phyloP scores from a whole-genome alignment of 768 basidiomycete genomes.

The Mycena crocata region DNA sequence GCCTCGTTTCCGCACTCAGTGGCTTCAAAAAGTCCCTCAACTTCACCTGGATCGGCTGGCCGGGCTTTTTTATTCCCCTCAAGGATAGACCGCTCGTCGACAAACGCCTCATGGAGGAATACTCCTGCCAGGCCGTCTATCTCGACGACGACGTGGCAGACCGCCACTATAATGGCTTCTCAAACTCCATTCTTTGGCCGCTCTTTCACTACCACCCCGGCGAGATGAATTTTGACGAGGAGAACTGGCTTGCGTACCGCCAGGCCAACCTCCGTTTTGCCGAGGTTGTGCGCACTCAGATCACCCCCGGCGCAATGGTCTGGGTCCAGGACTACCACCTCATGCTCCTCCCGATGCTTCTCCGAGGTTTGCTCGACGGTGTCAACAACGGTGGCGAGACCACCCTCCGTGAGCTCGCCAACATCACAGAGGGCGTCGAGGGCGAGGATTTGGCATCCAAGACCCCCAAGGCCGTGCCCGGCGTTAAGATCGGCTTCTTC shows the following conservation, averaged over 20 bases:
- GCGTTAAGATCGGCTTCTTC: slow-evolving; percentile 98
- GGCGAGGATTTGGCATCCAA: slow-evolving; percentile 54
- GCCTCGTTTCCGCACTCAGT: slow-evolving; percentile 95
- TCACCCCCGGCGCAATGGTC: slow-evolving; percentile 91
- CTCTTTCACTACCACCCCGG: slow-evolving; percentile 99
- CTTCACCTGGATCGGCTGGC: slow-evolving; percentile 99
- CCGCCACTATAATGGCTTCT: slow-evolving; percentile 97
- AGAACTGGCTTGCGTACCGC: slow-evolving; percentile 97
- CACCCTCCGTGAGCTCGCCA: slow-evolving; percentile 69
- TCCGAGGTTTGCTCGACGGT: slow-evolving; percentile 91
- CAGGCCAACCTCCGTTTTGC: slow-evolving; percentile 97
- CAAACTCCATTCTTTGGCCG: slow-evolving; percentile 99
- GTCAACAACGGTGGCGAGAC: slow-evolving; percentile 65
- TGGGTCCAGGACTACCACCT: slow-evolving; percentile 99
- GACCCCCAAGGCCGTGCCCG: slow-evolving; percentile 57
- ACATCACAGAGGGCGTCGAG: slow-evolving; percentile 79
- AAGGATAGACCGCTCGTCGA: slow-evolving; percentile 94
- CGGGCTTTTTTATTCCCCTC: slow-evolving; percentile 91
- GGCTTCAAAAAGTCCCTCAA: slow-evolving; percentile 98
- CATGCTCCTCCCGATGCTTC: slow-evolving; percentile 96
- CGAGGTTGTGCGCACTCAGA: slow-evolving; percentile 83
- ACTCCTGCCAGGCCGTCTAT: slow-evolving; percentile 97
- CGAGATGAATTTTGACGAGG: slow-evolving; percentile 99
- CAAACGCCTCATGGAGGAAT: slow-evolving; percentile 92
- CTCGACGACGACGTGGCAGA: slow-evolving; percentile 99